Base-by-base conservation (phyloP, 106 monocot species). In the Gastrodia elata region DNA sequence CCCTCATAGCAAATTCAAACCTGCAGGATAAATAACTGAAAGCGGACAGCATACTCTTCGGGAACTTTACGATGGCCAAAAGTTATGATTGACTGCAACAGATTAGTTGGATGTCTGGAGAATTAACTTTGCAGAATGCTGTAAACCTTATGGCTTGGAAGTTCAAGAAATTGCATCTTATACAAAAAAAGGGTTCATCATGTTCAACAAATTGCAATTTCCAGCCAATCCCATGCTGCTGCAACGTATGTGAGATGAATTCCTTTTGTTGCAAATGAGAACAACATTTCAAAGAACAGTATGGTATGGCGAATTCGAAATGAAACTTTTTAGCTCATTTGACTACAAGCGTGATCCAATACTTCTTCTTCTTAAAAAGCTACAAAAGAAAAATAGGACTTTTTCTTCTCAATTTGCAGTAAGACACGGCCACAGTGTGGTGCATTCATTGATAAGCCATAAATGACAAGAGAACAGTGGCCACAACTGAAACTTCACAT, bases 11-110 rank as follows among this genome's bases (percentile, higher is more conserved):
- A 20, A 81, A 20, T 64, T 80, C 80, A 39, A 73, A 76, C 65
- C 71, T 68, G 8, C 80, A 76, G 2, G 73, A 72, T n/a, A 85
- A 44, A 82, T 72, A 78, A 76, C 61, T 82, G 68, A 76, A 81
- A 42, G 87, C 48, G 70, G 87, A 41, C 83, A 89, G 81, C 68
- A 77, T 75, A 11, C 52, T 75, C 68, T 71, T 80, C 72, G 58
- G 80, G 69, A 67, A 61, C 52, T 37, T 68, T 27, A 73, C 7
- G 2, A 68, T 16, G 11, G 67, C 15, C 20, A 67, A 37, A 37
- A 67, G 8, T 67, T 38, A 37, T 6, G 35, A 37, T 35, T 30
- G 6, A 35, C 27, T 36, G 35, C 65, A 65, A 27, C 57, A 58
- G 57, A 22, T 25, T 27, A 9, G 22, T n/a, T 7, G n/a, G 24